phyloP scores from a whole-genome alignment of 345 rosid genomes.

The Sonneratia alba region DNA sequence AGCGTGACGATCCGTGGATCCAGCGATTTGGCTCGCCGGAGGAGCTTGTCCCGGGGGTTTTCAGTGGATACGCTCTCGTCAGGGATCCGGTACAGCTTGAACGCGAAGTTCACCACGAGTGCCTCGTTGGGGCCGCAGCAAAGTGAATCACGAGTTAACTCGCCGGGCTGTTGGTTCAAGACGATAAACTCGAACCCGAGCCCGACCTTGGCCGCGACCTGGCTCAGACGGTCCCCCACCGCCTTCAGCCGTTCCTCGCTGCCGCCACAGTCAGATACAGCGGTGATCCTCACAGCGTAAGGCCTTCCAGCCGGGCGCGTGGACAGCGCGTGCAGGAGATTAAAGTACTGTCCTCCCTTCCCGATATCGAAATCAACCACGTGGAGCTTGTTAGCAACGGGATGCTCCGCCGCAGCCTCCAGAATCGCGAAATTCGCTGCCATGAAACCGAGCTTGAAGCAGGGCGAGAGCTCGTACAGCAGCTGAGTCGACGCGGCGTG shows the following conservation, averaged over 20 bases:
- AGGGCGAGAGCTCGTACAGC: constrained; percentile 65
- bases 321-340: constrained; percentile 62
- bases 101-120: constrained; percentile 75
- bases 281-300: constrained; percentile 52
- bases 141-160: constrained; percentile 29
- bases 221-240: constrained; percentile 36
- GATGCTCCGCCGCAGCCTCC: constrained; percentile 42
- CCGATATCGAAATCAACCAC: constrained; percentile 83
- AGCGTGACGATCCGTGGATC: constrained; percentile 73
- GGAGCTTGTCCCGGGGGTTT: constrained; percentile 84
- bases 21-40: constrained; percentile 71
- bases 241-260: constrained; percentile 39
- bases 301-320: constrained; percentile 28
- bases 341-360: constrained; percentile 58
- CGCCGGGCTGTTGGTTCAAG: constrained; percentile 1
- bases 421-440: constrained; percentile 84
- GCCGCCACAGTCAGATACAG: constrained; percentile 31
- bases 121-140: constrained; percentile 58
- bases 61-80: constrained; percentile 89
- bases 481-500: constrained; percentile 45
- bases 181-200: constrained; percentile 40
- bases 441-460: constrained; percentile 74
- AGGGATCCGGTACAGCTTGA: constrained; percentile 55
- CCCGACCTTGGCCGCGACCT: constrained; percentile 33
- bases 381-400: constrained; percentile 32